A percentile compares a stretch with the other conserved stretches of the same genome.
phyloP scores from a whole-genome alignment of 1,284 basidiomycete species.

The Ganoderma leucocontextum region DNA sequence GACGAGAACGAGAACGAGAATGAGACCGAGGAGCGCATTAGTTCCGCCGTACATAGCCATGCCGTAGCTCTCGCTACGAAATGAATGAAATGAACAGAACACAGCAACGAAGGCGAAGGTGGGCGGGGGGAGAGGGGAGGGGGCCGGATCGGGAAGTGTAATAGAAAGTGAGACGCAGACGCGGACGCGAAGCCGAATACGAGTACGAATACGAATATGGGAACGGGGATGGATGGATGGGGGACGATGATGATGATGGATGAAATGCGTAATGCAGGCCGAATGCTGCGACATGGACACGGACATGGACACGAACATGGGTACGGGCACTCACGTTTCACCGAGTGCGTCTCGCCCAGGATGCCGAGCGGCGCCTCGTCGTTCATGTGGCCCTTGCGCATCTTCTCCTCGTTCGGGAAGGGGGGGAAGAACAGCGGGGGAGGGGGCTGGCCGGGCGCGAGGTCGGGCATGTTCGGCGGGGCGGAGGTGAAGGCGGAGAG shows the following conservation, averaged over 20 bases:
- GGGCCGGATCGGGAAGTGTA: neutral
- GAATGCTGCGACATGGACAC: neutral
- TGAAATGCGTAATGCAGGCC: neutral
- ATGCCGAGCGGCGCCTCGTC: conserved; percentile 78
- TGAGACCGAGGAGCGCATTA: conserved; percentile 12
- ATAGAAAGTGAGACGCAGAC: neutral
- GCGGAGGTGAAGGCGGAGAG: conserved; percentile 85
- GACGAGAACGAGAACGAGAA: neutral
- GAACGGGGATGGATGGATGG: neutral
- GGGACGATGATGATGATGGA: neutral
- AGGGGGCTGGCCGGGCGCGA: conserved; percentile 71
- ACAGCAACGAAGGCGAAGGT: neutral
- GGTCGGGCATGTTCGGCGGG: conserved; percentile 83
- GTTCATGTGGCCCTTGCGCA: conserved; percentile 80
- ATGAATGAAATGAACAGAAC: neutral
- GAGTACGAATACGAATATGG: conserved; percentile 40
- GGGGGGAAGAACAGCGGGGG: conserved; percentile 84
- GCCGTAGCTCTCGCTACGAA: neutral
- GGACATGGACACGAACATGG: neutral
- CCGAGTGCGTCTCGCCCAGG: conserved; percentile 80
- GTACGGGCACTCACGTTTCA: conserved; percentile 63
- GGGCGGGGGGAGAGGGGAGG: neutral
- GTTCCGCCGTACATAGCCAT: conserved; percentile 4
- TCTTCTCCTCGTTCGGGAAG: conserved; percentile 88
- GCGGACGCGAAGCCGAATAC: neutral